Conservation (phyloP, 306 rosid species). For the Prunus campanulata region DNA sequence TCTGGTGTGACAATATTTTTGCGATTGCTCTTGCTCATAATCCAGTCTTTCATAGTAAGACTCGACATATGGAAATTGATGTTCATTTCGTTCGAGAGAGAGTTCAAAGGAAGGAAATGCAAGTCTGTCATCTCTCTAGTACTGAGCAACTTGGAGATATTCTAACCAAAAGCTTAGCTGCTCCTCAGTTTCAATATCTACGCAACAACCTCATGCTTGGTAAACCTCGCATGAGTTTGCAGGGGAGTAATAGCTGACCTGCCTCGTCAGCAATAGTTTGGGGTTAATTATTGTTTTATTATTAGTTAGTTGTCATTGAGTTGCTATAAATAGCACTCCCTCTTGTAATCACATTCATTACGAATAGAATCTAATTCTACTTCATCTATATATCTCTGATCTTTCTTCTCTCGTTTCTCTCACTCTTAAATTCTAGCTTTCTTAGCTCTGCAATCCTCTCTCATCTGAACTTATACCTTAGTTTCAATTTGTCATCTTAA, state of each 20-base stretch:
- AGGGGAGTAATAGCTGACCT: not conserved
- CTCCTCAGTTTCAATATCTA: not conserved
- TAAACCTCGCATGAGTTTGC: not conserved
- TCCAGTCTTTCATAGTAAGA: not conserved
- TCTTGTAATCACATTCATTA: no score
- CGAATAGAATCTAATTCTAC: no score
- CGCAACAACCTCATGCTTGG: not conserved
- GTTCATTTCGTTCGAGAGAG: not conserved
- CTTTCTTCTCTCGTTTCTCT: no score
- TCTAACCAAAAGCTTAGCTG: not conserved
- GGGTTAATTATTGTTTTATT: no score
- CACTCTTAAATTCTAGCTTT: no score
- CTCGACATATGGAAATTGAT: not conserved
- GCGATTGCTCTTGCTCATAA: not conserved
- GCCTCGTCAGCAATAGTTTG: no score
- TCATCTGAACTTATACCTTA: no score
- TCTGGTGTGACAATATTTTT: not conserved
- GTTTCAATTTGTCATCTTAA: no score
- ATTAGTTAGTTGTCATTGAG: no score
- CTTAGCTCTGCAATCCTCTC: no score
- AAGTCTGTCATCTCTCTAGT: not conserved
- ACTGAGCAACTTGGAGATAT: not conserved
- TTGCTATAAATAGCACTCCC: no score
- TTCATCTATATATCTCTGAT: no score
- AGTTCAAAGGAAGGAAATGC: not conserved